Percentiles rank a stretch among this genome's conserved stretches.
phyloP scores from a whole-genome alignment of 2,329 filamentous ascomycete species.

The Rutstroemia sp. region DNA sequence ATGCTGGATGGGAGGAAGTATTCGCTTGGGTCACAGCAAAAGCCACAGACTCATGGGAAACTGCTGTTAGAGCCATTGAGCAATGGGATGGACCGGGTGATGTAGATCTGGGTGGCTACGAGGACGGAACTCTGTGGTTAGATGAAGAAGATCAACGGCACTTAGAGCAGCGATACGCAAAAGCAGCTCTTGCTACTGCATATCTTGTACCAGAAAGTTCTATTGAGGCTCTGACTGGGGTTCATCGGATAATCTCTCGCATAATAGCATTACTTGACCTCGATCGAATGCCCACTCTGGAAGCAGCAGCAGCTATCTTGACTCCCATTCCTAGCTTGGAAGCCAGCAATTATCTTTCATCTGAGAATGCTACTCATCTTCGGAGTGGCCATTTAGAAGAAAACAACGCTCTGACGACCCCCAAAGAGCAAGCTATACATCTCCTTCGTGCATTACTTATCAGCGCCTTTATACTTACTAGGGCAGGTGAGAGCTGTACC shows the following conservation, averaged over 20 bases:
- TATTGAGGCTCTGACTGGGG: conserved; percentile 48
- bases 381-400: conserved; percentile 48
- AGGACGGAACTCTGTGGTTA: conserved; percentile 44
- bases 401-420: conserved; percentile 58
- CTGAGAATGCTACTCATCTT: conserved; percentile 38
- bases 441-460: conserved; percentile 57
- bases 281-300: conserved; percentile 46
- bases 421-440: conserved; percentile 45
- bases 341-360: conserved; percentile 29
- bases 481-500: conserved; percentile 40
- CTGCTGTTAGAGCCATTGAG: conserved; percentile 56
- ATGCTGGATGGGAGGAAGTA: conserved; percentile 61
- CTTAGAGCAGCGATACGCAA: conserved; percentile 58
- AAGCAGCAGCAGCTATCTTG: conserved; percentile 40
- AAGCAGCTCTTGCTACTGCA: conserved; percentile 58
- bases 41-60: conserved; percentile 51
- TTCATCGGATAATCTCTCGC: conserved; percentile 53
- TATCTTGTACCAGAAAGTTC: conserved; percentile 59
- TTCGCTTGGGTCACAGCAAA: conserved; percentile 59
- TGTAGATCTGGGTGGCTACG: conserved; percentile 57
- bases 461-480: conserved; percentile 50
- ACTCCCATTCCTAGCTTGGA: conserved; percentile 34
- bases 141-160: conserved; percentile 52
- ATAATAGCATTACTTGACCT: conserved; percentile 54
- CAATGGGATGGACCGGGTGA: conserved; percentile 70